Percentiles rank a stretch among this genome's conserved stretches.
Evolutionary conservation across 2,329 filamentous ascomycete genomes (phyloP).

Genomic region (Hymenoscyphus fraxineus): DNA sequence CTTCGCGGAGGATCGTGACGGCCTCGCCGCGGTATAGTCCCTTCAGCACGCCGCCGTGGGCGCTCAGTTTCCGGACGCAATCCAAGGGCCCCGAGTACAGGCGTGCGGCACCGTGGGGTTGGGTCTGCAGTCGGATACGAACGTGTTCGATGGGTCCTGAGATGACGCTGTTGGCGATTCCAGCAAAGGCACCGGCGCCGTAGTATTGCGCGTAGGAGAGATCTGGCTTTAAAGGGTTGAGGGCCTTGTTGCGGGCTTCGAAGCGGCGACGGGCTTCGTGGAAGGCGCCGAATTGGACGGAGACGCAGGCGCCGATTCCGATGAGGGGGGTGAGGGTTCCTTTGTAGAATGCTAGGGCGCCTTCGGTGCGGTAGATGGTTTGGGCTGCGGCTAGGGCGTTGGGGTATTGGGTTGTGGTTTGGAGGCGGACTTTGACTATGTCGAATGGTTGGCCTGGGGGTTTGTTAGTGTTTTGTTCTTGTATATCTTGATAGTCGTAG

Average conservation of each 20-base stretch:
- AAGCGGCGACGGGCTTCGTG: constrained; percentile 85
- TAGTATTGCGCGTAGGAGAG: constrained; percentile 87
- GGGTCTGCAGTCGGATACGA: constrained; percentile 91
- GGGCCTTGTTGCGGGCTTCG: constrained; percentile 65
- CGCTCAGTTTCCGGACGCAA: constrained; percentile 80
- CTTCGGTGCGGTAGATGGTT: constrained; percentile 84
- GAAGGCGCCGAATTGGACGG: constrained; percentile 98
- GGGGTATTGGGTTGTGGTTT: constrained; percentile 79
- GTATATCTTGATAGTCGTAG: neutral
- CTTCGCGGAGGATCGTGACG: constrained; percentile 84
- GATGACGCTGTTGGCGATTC: constrained; percentile 81
- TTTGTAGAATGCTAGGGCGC: constrained; percentile 93
- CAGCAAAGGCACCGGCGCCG: constrained; percentile 84
- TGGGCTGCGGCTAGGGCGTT: constrained; percentile 76
- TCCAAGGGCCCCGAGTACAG: constrained; percentile 84
- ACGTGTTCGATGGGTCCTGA: constrained; percentile 95
- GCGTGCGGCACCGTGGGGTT: constrained; percentile 77
- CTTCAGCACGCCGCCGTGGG: constrained; percentile 60
- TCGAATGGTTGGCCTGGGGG: constrained; percentile 72
- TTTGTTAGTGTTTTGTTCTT: constrained; percentile 21
- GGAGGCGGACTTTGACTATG: constrained; percentile 95
- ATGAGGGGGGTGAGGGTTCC: constrained; percentile 91
- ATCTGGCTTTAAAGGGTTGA: constrained; percentile 37
- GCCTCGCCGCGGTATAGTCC: constrained; percentile 84
- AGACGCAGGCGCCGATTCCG: constrained; percentile 94